These are phyloP conservation scores for Penicillium sp. DNA, from an alignment of 2,329 filamentous ascomycete species.

Conservation along the genomic window DNA sequence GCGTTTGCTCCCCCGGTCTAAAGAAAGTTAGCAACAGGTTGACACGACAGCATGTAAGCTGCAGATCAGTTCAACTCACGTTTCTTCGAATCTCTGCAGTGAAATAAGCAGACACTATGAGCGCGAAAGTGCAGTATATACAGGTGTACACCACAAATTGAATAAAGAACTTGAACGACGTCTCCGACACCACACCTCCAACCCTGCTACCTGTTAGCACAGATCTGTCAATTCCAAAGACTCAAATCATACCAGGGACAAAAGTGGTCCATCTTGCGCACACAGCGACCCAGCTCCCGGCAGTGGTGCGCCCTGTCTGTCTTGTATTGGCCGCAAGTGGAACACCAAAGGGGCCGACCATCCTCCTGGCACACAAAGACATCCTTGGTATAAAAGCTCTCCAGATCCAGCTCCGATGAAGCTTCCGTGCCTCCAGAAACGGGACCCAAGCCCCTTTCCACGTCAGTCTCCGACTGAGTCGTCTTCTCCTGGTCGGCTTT, in stretches of 20 bases:
- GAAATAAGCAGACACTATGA: conserved; percentile 66
- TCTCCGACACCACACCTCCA: conserved; percentile 88
- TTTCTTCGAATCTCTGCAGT: conserved; percentile 56
- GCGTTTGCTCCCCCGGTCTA: conserved; percentile 51
- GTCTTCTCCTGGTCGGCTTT: conserved; percentile 28
- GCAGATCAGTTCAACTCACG: conserved; percentile 32
- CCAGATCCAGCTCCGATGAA: conserved; percentile 65
- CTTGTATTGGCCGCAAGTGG: conserved; percentile 82
- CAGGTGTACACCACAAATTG: conserved; percentile 79
- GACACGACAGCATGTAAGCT: not conserved
- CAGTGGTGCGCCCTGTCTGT: conserved; percentile 86
- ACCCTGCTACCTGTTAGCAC: conserved; percentile 57
- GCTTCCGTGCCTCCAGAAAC: conserved; percentile 27
- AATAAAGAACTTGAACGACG: conserved; percentile 85
- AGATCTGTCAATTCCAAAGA: not conserved
- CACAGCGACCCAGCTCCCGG: conserved; percentile 76
- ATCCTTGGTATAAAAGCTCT: conserved; percentile 78
- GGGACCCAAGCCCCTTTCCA: conserved; percentile 29
- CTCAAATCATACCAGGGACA: conserved; percentile 68
- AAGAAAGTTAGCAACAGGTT: conserved; percentile 12
- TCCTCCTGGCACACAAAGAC: conserved; percentile 81
- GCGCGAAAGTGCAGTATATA: conserved; percentile 64
- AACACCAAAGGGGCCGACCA: conserved; percentile 85
- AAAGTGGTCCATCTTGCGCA: conserved; percentile 90
- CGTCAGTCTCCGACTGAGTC: conserved; percentile 22